Conservation (phyloP, 164 flowering plant species). For the Sedum album region DNA sequence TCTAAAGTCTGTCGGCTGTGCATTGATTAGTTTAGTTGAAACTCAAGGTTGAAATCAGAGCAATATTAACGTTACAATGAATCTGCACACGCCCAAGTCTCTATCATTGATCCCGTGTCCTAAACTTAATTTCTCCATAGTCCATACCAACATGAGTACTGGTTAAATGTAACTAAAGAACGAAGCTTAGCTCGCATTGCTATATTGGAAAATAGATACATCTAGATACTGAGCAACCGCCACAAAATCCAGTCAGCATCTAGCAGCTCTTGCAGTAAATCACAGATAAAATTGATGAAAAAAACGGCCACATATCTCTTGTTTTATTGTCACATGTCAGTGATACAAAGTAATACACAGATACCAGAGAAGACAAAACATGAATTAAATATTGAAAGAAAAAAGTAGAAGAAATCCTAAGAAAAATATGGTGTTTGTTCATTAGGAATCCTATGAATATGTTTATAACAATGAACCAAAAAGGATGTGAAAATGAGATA, state of each 20-base stretch:
- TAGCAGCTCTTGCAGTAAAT: neutral
- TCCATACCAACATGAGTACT: neutral
- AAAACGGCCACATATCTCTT: neutral
- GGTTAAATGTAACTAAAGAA: neutral
- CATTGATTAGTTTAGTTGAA: neutral
- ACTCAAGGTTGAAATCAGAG: neutral
- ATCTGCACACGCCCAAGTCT: neutral
- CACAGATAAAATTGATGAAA: neutral
- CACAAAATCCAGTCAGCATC: neutral
- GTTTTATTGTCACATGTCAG: neutral
- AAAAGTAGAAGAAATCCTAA: neutral
- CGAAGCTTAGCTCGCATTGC: neutral
- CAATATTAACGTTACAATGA: neutral
- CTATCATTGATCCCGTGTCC: neutral
- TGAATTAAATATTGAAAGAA: neutral
- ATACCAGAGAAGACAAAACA: neutral
- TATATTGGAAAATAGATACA: neutral
- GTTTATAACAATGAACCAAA: neutral
- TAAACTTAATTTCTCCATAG: neutral
- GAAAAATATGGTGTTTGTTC: conserved; percentile 1
- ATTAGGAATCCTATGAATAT: neutral
- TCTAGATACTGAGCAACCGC: neutral
- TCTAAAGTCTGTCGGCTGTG: neutral
- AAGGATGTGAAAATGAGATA: conserved; percentile 18
- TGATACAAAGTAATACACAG: neutral